These are phyloP conservation scores for Triangularia verruculosa DNA, from an alignment of 2,329 filamentous ascomycete genomes.

Conservation along the genomic window DNA sequence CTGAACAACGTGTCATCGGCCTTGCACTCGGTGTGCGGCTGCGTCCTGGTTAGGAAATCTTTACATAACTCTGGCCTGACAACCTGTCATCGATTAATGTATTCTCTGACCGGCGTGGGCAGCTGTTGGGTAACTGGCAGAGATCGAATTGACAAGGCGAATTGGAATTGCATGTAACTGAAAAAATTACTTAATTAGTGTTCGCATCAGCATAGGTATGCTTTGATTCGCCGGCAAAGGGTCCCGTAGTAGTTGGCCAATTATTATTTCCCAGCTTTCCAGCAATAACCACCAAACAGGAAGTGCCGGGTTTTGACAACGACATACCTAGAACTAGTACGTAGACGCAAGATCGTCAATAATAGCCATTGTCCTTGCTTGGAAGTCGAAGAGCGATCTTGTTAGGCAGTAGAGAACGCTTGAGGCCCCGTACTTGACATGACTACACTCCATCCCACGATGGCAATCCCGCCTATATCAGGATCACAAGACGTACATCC, in stretches of 20 bases:
- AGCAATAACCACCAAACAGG: not conserved
- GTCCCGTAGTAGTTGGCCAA: no score
- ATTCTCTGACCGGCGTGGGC: not conserved
- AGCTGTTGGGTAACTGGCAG: slow-evolving; percentile 14
- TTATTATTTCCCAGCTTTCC: no score
- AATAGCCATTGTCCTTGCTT: not conserved
- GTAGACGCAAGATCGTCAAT: not conserved
- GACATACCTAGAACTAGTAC: not conserved
- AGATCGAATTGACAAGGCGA: not conserved
- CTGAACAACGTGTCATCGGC: not conserved
- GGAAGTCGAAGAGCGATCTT: no score
- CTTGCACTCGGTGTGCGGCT: slow-evolving; percentile 4
- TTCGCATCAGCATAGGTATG: not conserved
- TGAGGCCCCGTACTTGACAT: not conserved
- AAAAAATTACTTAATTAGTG: not conserved
- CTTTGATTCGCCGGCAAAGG: not conserved
- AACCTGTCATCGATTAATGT: not conserved
- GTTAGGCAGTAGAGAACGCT: not conserved
- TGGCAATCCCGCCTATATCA: not conserved
- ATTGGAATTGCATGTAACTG: not conserved
- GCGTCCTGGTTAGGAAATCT: slow-evolving; percentile 20
- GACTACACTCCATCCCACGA: not conserved
- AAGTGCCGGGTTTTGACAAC: not conserved
- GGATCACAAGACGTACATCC: not conserved
- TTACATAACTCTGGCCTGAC: slow-evolving; percentile 20